These are phyloP conservation scores for Agarophyton chilense DNA, from an alignment of 23 red algal genomes.

Conservation along the genomic window DNA sequence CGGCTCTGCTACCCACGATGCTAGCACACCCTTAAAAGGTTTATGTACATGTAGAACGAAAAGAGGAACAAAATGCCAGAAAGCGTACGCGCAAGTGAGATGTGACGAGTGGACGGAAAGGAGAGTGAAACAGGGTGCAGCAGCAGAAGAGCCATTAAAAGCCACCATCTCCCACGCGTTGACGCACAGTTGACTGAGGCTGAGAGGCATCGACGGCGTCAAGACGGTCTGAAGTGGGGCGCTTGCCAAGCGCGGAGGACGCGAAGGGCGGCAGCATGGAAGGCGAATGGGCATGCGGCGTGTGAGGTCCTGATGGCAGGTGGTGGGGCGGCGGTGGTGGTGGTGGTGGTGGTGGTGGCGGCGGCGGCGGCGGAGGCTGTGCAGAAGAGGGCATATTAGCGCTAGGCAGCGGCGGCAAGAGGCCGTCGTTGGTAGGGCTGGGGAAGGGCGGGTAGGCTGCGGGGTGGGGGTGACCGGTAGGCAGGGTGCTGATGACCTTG, in stretches of 20 bases:
- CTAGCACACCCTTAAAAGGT: background rate
- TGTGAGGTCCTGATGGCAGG: background rate
- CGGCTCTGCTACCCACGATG: background rate
- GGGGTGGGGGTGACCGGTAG: background rate
- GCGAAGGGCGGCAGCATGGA: background rate
- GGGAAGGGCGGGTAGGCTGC: slow-evolving; percentile 24
- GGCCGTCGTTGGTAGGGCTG: slow-evolving; percentile 20
- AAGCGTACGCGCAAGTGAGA: background rate
- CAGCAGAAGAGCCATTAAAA: slow-evolving; percentile 37
- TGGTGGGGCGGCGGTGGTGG: too few species aligned
- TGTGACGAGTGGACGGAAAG: too few species aligned
- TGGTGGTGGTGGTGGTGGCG: too few species aligned
- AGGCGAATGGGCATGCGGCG: background rate
- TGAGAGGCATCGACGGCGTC: slow-evolving; percentile 25
- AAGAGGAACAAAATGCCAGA: slow-evolving; percentile 17
- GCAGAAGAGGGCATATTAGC: slow-evolving; percentile 9
- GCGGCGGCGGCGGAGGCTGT: background rate
- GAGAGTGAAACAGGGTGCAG: too few species aligned
- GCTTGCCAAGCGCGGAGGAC: slow-evolving; percentile 17
- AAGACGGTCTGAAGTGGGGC: slow-evolving; percentile 33
- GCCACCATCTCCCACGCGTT: slow-evolving; percentile 27
- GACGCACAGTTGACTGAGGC: slow-evolving; percentile 20
- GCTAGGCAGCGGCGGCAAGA: background rate
- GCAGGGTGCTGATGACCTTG: slow-evolving; percentile 25
- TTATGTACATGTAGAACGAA: slow-evolving; percentile 23